These are phyloP conservation scores for Yamagishiella unicocca DNA, from an alignment of 139 green algal species.

Conservation along the genomic window DNA sequence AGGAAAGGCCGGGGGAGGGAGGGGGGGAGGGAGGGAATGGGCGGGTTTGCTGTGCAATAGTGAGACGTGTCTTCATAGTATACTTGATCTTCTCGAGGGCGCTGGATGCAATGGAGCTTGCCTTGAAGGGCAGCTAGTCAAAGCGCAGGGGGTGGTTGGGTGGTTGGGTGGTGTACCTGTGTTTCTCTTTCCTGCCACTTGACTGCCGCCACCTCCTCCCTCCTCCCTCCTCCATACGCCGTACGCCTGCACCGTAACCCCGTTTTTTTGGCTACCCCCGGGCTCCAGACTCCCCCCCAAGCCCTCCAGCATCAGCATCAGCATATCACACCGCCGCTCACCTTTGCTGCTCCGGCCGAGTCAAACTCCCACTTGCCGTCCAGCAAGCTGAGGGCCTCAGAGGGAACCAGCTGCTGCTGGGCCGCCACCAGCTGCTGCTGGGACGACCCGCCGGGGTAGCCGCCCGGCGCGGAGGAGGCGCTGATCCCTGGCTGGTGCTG, in stretches of 20 bases:
- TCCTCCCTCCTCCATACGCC: neutral
- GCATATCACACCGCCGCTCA: neutral
- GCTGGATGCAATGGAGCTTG: too few relatives aligned
- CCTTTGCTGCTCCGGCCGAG: neutral
- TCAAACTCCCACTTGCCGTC: slow-evolving; percentile 7
- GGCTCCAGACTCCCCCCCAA: neutral
- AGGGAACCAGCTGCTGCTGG: neutral
- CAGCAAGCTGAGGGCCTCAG: neutral
- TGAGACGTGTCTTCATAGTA: too few relatives aligned
- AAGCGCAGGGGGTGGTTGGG: neutral
- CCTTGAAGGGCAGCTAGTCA: neutral
- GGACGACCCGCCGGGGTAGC: too few relatives aligned
- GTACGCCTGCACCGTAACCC: neutral
- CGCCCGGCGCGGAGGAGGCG: neutral
- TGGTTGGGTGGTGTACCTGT: too few relatives aligned
- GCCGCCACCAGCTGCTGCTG: neutral
- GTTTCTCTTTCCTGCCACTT: neutral
- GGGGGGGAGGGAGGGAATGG: neutral
- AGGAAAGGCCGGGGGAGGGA: neutral
- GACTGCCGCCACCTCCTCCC: neutral
- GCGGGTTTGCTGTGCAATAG: neutral
- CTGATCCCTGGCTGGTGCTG: neutral
- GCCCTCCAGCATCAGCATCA: neutral
- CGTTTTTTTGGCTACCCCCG: neutral
- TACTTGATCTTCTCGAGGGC: too few relatives aligned